Percentiles rank a stretch among this genome's conserved stretches.
These are phyloP conservation scores for Fusarium continuum DNA, from an alignment of 2,329 filamentous ascomycete genomes.

Conservation along the genomic window DNA sequence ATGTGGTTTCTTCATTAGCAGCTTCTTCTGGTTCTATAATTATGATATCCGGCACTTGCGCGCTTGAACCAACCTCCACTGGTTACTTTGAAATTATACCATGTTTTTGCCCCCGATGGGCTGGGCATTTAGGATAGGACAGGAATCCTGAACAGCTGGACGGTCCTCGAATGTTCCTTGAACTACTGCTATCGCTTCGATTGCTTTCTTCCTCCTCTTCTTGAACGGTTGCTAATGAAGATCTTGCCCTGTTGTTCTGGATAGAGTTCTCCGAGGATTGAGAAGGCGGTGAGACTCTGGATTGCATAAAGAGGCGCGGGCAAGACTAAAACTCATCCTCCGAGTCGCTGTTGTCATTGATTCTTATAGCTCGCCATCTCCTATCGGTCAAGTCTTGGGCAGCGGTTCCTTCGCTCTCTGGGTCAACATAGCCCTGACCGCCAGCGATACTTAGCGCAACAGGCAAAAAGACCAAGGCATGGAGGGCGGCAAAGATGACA, in stretches of 20 bases:
- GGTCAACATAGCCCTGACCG: constrained; percentile 87
- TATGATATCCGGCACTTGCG: neutral
- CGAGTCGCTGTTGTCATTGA: constrained; percentile 79
- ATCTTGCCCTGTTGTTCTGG: neutral
- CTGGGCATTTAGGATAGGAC: neutral
- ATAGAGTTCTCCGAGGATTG: neutral
- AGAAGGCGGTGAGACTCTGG: neutral
- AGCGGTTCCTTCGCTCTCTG: constrained; percentile 85
- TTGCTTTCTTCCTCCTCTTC: constrained; percentile 1
- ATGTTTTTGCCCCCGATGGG: neutral
- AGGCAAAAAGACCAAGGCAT: constrained; percentile 90
- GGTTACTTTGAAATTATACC: neutral
- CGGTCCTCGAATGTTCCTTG: neutral
- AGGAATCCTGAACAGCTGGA: neutral
- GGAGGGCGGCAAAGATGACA: constrained; percentile 86
- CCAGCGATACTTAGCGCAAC: constrained; percentile 88
- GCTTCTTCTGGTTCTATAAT: too few relatives aligned
- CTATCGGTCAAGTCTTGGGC: constrained; percentile 87
- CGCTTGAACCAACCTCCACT: neutral
- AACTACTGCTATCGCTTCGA: neutral
- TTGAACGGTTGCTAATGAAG: neutral
- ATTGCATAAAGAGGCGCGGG: constrained; percentile 2
- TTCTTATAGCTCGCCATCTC: constrained; percentile 78
- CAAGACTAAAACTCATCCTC: constrained; percentile 66
- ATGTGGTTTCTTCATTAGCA: neutral